phyloP scores from a whole-genome alignment of 2,329 filamentous ascomycete species.

The Cladophialophora bantiana region DNA sequence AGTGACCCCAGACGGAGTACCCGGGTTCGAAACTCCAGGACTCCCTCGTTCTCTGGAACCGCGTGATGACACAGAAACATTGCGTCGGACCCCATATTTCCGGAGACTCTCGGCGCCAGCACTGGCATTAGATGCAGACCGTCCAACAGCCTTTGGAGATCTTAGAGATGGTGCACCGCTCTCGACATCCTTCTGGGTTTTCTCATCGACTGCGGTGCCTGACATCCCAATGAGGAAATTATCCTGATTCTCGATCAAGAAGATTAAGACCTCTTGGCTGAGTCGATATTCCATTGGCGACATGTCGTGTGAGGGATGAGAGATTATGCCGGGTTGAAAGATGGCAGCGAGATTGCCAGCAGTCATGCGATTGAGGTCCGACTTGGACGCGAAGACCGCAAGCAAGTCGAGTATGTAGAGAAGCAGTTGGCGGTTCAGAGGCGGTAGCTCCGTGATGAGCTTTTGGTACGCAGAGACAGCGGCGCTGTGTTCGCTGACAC shows the following conservation, averaged over 20 bases:
- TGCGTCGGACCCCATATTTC: constrained; percentile 79
- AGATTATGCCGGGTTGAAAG: constrained; percentile 95
- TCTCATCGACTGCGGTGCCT: constrained; percentile 95
- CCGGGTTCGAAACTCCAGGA: constrained; percentile 72
- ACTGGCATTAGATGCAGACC: constrained; percentile 87
- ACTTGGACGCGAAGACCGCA: constrained; percentile 95
- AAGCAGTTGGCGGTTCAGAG: constrained; percentile 89
- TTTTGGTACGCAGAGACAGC: constrained; percentile 86
- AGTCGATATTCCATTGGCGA: constrained; percentile 90
- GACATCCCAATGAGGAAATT: constrained; percentile 99
- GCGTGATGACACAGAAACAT: constrained; percentile 90
- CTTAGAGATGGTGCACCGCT: constrained; percentile 65
- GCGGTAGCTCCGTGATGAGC: constrained; percentile 90
- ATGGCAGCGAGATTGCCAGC: constrained; percentile 94
- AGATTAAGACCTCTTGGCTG: constrained; percentile 96
- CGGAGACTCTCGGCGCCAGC: constrained; percentile 86
- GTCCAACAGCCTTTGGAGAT: constrained; percentile 66
- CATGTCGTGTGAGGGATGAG: constrained; percentile 94
- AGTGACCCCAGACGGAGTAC: constrained; percentile 59
- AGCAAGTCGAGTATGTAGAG: constrained; percentile 95
- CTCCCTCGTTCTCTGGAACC: constrained; percentile 73
- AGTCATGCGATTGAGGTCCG: constrained; percentile 96
- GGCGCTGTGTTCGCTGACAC: constrained; percentile 64
- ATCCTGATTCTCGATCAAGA: constrained; percentile 97
- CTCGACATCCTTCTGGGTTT: constrained; percentile 71